Evolutionary conservation across 2,329 filamentous ascomycete genomes (phyloP).

Genomic region (Fusarium fracticaudum): DNA sequence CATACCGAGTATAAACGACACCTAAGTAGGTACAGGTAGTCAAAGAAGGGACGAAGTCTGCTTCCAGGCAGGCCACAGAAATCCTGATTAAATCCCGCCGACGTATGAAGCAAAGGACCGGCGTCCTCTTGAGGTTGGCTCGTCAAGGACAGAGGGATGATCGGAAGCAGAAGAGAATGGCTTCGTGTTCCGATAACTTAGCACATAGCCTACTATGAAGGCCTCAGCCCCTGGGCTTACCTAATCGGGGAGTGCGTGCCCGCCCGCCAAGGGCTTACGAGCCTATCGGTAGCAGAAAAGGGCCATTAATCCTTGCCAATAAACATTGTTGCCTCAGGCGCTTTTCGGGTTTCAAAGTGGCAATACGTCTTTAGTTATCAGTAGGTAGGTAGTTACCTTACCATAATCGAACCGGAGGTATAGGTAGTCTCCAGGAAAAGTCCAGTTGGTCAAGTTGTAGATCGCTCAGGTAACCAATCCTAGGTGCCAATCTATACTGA

Average conservation of each 20-base stretch:
- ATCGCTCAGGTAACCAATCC: background rate
- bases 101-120: slow-evolving; percentile 42
- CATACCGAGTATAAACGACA: slow-evolving; percentile 44
- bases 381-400: background rate
- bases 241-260: slow-evolving; percentile 25
- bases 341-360: background rate
- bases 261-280: slow-evolving; percentile 20
- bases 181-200: slow-evolving; percentile 32
- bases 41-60: slow-evolving; percentile 49
- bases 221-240: slow-evolving; percentile 44
- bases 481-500: background rate
- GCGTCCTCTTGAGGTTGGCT: slow-evolving; percentile 42
- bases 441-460: background rate
- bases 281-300: slow-evolving; percentile 17
- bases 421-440: background rate
- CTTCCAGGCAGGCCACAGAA: slow-evolving; percentile 52
- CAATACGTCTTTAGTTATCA: background rate
- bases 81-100: slow-evolving; percentile 43
- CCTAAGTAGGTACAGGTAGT: slow-evolving; percentile 20
- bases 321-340: slow-evolving; percentile 37
- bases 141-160: slow-evolving; percentile 34
- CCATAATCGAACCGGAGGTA: background rate
- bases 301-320: slow-evolving; percentile 24
- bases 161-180: slow-evolving; percentile 34
- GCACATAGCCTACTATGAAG: slow-evolving; percentile 10